Evolutionary conservation across 805 yeast species (phyloP), one percentile per base, ranked within the genome.

Genomic region (Saturnispora sekii): DNA sequence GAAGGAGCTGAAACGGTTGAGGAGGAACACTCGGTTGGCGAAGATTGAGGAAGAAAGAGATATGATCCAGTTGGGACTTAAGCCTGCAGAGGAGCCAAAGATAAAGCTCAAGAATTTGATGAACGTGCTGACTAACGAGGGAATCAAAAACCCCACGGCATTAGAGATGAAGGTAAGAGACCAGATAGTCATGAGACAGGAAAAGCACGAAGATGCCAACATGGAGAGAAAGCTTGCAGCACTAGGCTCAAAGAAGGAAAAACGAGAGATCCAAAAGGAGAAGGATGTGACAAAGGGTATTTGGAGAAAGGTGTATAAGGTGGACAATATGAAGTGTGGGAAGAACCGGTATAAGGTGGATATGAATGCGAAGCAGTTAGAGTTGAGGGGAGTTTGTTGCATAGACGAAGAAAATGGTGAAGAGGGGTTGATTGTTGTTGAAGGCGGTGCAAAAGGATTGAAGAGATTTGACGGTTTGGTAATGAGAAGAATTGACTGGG

Each of bases 1-100:
- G 59, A 69, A 74, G 48, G 98, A 93, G 58, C 62, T 74, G 63
- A 84, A 83, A 54, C 71, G 88, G 46, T 71, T 81, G 34, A 73
- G 96, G 37, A 73, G 81, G 48, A 81, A 81, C 47, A 80, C 76
- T 40, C 69, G 97, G 46, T 74, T 79, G 38, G 70, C 70, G 35
- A 68, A 63, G 48, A 76, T 77, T 49, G 79, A 80, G 53, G 93
- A 81, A 38, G 70, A 74, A 46, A 95, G 86, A 57, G 90, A 86
- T 52, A 68, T 83, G 38, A 80, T 89, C 18, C 74, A 79, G 46
- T 65, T 85, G 5, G 98, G 98, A 0, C 63, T 89, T 15, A 85
- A 82, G 39, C 83, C 95, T 0, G 82, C 95, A 5, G 96, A 96
- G 0, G 82, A 82, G 5, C 95, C 96, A 3, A 93, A 90, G 61